Evolutionary conservation across 2,329 filamentous ascomycete species (phyloP).

Genomic region (Ophiostoma quercus): DNA sequence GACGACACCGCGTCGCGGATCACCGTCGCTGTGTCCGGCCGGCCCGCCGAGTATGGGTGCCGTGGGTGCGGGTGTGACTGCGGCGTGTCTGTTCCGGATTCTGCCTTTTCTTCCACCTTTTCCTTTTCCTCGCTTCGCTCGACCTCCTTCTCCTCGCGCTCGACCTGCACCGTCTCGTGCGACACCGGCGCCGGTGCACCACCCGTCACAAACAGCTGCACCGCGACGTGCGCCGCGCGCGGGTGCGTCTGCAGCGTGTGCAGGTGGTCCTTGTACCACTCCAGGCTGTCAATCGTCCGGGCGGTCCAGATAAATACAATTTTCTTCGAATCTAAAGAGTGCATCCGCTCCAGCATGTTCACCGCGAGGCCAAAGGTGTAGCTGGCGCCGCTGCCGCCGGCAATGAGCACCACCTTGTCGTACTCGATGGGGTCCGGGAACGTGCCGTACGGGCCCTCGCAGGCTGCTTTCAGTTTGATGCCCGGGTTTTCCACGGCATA

Average conservation of each 20-base stretch:
- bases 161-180: background rate
- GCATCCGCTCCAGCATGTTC: slow-evolving; percentile 43
- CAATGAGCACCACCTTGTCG: slow-evolving; percentile 54
- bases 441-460: slow-evolving; percentile 56
- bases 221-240: background rate
- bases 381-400: slow-evolving; percentile 57
- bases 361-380: slow-evolving; percentile 50
- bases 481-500: background rate
- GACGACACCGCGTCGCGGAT: background rate
- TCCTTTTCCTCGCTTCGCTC: background rate
- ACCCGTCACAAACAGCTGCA: background rate
- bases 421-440: slow-evolving; percentile 48
- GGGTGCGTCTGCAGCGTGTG: slow-evolving; percentile 3
- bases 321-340: slow-evolving; percentile 7
- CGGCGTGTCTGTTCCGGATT: background rate
- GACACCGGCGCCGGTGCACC: background rate
- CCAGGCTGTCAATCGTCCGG: background rate
- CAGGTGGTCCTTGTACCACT: background rate
- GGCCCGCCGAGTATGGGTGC: background rate
- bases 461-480: slow-evolving; percentile 38
- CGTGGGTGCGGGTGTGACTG: background rate
- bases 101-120: background rate
- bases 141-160: too few relatives aligned
- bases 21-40: background rate
- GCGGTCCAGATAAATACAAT: background rate